A percentile compares a stretch with the other conserved stretches of the same genome.
These are phyloP conservation scores for Penstemon davidsonii DNA, from an alignment of 257 asterid species.

Conservation along the genomic window DNA sequence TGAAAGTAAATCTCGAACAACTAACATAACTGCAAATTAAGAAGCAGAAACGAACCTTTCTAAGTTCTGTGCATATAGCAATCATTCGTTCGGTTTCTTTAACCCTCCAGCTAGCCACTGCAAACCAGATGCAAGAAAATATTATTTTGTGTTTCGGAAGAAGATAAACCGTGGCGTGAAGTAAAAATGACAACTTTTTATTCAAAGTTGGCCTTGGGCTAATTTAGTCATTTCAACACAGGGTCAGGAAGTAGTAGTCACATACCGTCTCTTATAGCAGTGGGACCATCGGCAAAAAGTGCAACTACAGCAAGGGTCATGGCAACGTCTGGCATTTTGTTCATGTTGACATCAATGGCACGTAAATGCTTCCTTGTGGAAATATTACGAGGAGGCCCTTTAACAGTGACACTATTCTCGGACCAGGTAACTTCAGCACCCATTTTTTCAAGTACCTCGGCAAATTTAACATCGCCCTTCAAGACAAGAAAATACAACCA, in stretches of 20 bases:
- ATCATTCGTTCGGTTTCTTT: constrained; percentile 98
- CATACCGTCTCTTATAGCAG: constrained; percentile 91
- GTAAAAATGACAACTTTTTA: neutral
- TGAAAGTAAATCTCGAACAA: too few species aligned
- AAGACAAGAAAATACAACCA: constrained; percentile 1
- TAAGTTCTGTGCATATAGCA: constrained; percentile 93
- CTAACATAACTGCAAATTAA: too few species aligned
- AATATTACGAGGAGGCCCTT: constrained; percentile 67
- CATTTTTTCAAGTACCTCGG: constrained; percentile 96
- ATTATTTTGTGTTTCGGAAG: too few species aligned
- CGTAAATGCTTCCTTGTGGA: constrained; percentile 70
- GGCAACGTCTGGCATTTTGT: constrained; percentile 99
- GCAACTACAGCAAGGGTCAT: constrained; percentile 99
- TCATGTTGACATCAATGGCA: constrained; percentile 88
- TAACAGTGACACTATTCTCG: constrained; percentile 89
- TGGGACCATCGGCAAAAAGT: constrained; percentile 92
- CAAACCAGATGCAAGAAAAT: neutral
- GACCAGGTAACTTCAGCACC: constrained; percentile 96
- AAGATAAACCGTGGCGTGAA: too few species aligned
- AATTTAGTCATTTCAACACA: neutral
- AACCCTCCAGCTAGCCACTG: constrained; percentile 99
- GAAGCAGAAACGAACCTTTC: constrained; percentile 58
- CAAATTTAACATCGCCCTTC: constrained; percentile 95
- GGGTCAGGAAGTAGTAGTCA: neutral
- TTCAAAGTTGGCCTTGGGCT: too few species aligned